Base-by-base conservation (phyloP, 768 basidiomycete genomes). In the Rhizopogon vulgaris region DNA sequence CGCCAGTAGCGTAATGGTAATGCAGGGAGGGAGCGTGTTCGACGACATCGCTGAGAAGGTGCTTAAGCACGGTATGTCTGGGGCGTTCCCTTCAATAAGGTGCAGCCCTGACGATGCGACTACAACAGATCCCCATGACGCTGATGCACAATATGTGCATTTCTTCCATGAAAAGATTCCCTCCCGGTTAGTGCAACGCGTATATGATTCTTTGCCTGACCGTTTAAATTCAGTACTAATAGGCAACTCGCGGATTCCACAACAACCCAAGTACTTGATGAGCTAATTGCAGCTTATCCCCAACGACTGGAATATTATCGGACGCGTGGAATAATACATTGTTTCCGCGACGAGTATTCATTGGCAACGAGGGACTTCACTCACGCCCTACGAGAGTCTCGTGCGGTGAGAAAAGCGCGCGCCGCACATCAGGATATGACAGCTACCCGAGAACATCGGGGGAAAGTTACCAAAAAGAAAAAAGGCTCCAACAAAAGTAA, bases 161-260 rank as follows among this genome's bases (percentile, higher is more conserved):
- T 94, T 94, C 65, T 94, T 94, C 69, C 92, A 94, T 59, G 91
- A 94, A 63, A 94, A 92, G 71, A 94, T 94, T 57, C 92, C 92
- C 18, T 94, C 92, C 51, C 78, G 91, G 90, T 93, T 55, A 54
- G 78, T 71, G 43, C n/a, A 34, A 17, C 15, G 56, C 38, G 34
- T 22, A 41, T 32, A 53, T 15, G 17, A 32, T 52, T 55, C 1
- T 57, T 48, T 41, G 38, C 38, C 48, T 58, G 48, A 60, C 56
- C 34, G 22, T 63, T 62, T 45, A 38, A 52, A 56, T 46, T 52
- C 52, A 60, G 63, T 52, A 48, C 59, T 8, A 54, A 56, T 59
- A 90, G 91, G 57, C 91, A 93, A 70, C 73, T 94, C 52, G 89
- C 90, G 38, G 86, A 92, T 60, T 90, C 85, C 5, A 91, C 90